Evolutionary conservation across 495 filamentous ascomycete species (phyloP).

Genomic region (Hypoxylon trugodes): DNA sequence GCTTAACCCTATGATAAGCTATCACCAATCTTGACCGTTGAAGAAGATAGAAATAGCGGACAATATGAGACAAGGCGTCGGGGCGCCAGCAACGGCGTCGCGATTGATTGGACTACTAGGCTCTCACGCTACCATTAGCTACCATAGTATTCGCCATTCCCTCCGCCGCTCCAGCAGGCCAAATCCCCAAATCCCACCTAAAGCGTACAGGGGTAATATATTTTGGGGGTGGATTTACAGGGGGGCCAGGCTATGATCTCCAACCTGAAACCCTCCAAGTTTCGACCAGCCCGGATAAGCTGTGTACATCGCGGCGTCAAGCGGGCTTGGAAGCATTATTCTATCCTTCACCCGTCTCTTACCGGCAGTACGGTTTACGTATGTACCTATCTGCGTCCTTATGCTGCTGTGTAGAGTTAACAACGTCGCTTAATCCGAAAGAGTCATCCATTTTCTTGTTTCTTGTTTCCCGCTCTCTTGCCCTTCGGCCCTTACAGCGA

Average conservation of each 20-base stretch:
- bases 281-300: slow-evolving; percentile 43
- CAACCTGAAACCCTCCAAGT: slow-evolving; percentile 46
- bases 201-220: not conserved
- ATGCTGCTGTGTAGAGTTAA: no score
- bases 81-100: slow-evolving; percentile 19
- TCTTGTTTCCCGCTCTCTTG: not conserved
- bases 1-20: slow-evolving; percentile 5
- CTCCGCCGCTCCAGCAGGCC: slow-evolving; percentile 26
- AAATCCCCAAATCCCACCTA: slow-evolving; percentile 38
- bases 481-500: not conserved
- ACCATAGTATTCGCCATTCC: not conserved
- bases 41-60: slow-evolving; percentile 2
- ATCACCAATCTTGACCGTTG: slow-evolving; percentile 10
- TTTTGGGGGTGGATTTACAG: slow-evolving; percentile 30
- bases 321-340: slow-evolving; percentile 22
- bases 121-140: not conserved
- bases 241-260: slow-evolving; percentile 38
- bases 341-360: slow-evolving; percentile 21
- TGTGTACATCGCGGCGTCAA: slow-evolving; percentile 23
- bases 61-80: slow-evolving; percentile 9
- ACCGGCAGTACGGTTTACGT: slow-evolving; percentile 39
- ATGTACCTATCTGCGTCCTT: no score
- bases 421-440: no score
- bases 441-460: not conserved
- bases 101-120: slow-evolving; percentile 15